Evolutionary conservation across 2,329 filamentous ascomycete species (phyloP).

Genomic region (Penicillium sp.): DNA sequence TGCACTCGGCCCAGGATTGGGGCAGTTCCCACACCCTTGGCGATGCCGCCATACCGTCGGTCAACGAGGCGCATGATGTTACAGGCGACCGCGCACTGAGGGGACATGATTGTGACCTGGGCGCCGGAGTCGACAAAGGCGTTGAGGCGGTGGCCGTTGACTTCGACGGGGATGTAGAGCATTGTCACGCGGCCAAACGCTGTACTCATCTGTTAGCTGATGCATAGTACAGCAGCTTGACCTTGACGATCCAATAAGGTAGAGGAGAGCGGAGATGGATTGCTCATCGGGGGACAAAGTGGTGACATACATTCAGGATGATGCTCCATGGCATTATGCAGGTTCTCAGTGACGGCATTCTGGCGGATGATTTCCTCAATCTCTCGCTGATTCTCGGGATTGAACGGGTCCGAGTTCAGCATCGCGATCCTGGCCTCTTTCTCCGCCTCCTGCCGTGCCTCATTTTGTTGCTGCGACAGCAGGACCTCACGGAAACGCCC

Average conservation of each 20-base stretch:
- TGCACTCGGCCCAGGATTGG: conserved; percentile 94
- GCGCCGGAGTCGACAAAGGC: conserved; percentile 97
- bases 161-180: conserved; percentile 93
- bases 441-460: conserved; percentile 73
- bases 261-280: no score
- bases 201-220: conserved; percentile 42
- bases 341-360: conserved; percentile 89
- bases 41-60: conserved; percentile 86
- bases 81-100: conserved; percentile 84
- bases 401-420: conserved; percentile 92
- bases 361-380: conserved; percentile 98
- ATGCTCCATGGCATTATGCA: conserved; percentile 95
- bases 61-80: conserved; percentile 97
- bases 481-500: conserved; percentile 76
- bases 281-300: background rate
- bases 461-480: conserved; percentile 68
- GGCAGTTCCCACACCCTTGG: conserved; percentile 90
- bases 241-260: background rate
- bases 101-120: conserved; percentile 98
- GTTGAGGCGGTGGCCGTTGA: conserved; percentile 91
- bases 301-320: conserved; percentile 82
- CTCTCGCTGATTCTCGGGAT: conserved; percentile 84
- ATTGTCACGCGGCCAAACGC: conserved; percentile 95
- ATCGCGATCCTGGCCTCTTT: conserved; percentile 81
- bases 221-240: conserved; percentile 2